A percentile compares a stretch with the other conserved stretches of the same genome.
phyloP scores from a whole-genome alignment of 1,284 basidiomycete genomes.

The Sanghuangporus baumii region DNA sequence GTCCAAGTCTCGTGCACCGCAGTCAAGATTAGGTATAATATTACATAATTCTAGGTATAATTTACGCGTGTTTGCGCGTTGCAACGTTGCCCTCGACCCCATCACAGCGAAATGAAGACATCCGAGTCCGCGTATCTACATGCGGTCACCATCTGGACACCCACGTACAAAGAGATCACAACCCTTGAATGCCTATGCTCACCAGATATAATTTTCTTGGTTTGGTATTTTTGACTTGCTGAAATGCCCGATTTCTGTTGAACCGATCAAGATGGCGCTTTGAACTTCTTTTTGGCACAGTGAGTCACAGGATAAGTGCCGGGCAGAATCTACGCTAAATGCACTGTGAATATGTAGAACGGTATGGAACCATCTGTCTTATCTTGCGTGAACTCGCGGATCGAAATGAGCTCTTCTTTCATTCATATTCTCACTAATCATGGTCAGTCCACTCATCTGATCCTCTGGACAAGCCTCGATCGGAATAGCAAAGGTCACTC shows the following conservation, averaged over 20 bases:
- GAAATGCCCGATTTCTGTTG: neutral
- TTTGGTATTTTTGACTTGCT: neutral
- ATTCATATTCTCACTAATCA: neutral
- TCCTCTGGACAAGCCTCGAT: neutral
- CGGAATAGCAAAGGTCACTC: neutral
- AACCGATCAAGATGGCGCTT: neutral
- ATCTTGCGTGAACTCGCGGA: neutral
- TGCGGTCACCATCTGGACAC: neutral
- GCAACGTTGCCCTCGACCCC: neutral
- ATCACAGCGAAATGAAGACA: neutral
- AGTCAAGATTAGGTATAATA: no score
- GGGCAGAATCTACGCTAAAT: neutral
- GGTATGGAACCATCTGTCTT: neutral
- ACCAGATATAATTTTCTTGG: neutral
- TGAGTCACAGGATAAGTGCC: no score
- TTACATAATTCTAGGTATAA: neutral
- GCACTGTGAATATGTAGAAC: neutral
- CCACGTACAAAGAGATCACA: neutral
- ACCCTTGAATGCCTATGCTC: neutral
- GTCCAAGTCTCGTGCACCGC: no score
- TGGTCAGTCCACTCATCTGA: neutral
- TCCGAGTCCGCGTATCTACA: neutral
- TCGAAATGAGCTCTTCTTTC: conserved; percentile 2
- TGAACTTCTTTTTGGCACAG: neutral
- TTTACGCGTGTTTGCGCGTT: neutral